Base-by-base conservation (phyloP, 805 yeast species). In the Metschnikowia anglica region DNA sequence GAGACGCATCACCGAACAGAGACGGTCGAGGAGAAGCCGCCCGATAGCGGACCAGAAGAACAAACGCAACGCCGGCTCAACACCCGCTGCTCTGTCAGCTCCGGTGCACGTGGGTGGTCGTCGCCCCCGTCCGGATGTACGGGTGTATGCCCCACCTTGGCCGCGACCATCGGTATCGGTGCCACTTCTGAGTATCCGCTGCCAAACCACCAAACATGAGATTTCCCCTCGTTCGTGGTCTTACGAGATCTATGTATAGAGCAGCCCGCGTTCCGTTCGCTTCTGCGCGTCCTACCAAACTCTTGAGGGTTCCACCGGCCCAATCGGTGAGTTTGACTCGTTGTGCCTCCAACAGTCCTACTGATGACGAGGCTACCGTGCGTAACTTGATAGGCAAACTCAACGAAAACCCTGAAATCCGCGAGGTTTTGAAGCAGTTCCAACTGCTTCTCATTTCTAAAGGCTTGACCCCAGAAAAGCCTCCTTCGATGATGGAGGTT, bases 401-500 rank as follows among this genome's bases (percentile, higher is more conserved):
- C 44, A 42, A 51, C 30, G 44, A 43, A 24, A 46, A 51, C 52
- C 73, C 73, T 2, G 66, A 67, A 45, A 58, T 70, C 33, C 44
- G 54, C 27, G 43, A 54, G 19, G 43, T 62, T 12, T 54, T 68
- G 34, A 49, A 55, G 9, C 60, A 65, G 21, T 65, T 70, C 40
- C 70, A 66, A 46, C 42, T 37, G 9, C 48, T 62, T 18, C 57
- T 70, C 36, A 50, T 52, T 17, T 47, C 48, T 4, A 68, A 68
- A 44, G 74, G 74, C 20, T 55, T 62, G 39, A 44, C 55, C 27
- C 54, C 63, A 2, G 61, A 53, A n/a, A 47, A 60, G 39, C 63
- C 63, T 6, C 72, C 72, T 2, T 60, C 64, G 16, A 51, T 68
- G 56, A 49, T 62, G 46, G 59, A 66, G 40, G 53, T 70, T 61